Evolutionary conservation across 1,284 basidiomycete genomes (phyloP).

Genomic region (Heterobasidion parviporum): DNA sequence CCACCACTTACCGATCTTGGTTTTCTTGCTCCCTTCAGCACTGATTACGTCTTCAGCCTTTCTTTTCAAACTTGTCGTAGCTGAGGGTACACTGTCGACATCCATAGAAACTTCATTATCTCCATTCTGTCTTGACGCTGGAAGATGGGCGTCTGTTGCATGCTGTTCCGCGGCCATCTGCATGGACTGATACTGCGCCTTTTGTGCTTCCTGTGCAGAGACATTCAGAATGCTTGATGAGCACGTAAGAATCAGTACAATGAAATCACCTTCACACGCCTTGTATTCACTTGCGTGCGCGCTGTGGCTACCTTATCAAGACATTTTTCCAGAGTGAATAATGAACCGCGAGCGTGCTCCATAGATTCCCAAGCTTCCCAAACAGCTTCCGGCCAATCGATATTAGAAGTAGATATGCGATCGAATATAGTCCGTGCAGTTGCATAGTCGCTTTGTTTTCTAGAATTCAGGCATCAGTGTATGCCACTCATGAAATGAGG

Average conservation of each 20-base stretch:
- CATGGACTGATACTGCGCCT: conserved; percentile 40
- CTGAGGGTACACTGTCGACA: conserved; percentile 31
- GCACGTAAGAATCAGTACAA: neutral
- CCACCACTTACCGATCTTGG: conserved; percentile 42
- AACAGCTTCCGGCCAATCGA: conserved; percentile 91
- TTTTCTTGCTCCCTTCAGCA: conserved; percentile 45
- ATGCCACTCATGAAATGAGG: neutral
- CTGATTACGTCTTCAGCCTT: conserved; percentile 47
- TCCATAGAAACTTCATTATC: conserved; percentile 36
- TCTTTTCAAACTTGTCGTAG: conserved; percentile 44
- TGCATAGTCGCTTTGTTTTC: conserved; percentile 48
- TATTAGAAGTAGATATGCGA: conserved; percentile 53
- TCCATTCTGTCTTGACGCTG: conserved; percentile 1
- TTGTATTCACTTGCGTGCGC: conserved; percentile 50
- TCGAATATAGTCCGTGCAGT: conserved; percentile 60
- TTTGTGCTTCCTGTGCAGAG: conserved; percentile 46
- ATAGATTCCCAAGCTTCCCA: conserved; percentile 86
- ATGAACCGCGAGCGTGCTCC: conserved; percentile 75
- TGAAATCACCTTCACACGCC: conserved; percentile 53
- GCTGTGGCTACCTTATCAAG: conserved; percentile 63
- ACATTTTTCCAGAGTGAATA: conserved; percentile 63
- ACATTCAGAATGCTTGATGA: neutral
- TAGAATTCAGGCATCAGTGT: conserved; percentile 17
- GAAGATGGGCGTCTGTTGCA: conserved; percentile 15
- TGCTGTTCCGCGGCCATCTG: conserved; percentile 44